Base-by-base conservation (phyloP, 805 yeast genomes). In the Cyberlindnera euphorbiae region DNA sequence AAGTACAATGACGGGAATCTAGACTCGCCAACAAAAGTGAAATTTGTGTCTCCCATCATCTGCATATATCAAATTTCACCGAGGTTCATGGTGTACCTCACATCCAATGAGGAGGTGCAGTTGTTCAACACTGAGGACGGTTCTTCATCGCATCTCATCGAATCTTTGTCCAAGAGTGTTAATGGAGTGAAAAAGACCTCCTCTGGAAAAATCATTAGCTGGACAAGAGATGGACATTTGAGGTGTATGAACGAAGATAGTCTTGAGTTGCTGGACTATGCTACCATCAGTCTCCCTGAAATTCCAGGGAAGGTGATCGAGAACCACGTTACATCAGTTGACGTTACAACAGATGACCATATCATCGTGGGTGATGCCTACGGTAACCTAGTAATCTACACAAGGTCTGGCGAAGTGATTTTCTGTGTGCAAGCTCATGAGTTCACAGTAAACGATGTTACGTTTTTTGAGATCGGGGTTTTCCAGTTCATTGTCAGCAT, bases 351-450 rank as follows among this genome's bases (percentile, higher is more conserved):
- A 7, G 48, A 45, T 0, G 45, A 46, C 3, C 55, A 62, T 4
- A 37, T 71, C 2, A 47, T 67, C 6, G 32, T 60, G 14, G 82
- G 80, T 8, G 82, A 77, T 52, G 69, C 67, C 34, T 65, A 58
- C 41, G 81, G 82, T 0, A 60, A 69, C 25, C 26, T 63, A 8
- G 43, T 52, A 1, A 45, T 54, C 1, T 53, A 46, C 31, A 41
- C 45, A 26, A 40, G 34, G 12, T 26, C 35, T 30, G 43, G 54
- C 4, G 45, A 29, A 4, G 18, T 37, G 26, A 45, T 46, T 11
- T 62, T 45, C 46, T 56, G 52, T 6, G 50, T 61, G 0, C 66
- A 70, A 28, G 75, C 77, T 1, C 81, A 77, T 44, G 71, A 74
- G 17, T 71, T 77, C 7, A 56, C 71, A 9, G 55, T 76, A 12